Conservation (phyloP, 768 basidiomycete genomes). For the Strobilomyces confusus region DNA sequence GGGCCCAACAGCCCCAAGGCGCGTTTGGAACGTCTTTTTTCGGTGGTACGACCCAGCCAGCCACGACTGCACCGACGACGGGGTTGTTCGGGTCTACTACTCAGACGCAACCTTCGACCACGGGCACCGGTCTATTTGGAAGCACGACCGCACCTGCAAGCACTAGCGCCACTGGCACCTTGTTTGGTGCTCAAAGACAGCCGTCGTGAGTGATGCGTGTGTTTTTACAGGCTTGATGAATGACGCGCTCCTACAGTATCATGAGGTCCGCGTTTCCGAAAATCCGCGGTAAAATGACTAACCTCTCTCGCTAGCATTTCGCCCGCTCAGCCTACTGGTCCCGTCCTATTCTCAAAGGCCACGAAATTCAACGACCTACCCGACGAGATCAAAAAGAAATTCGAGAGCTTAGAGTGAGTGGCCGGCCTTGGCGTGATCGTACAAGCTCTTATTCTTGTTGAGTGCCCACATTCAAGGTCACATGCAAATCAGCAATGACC, state of each 20-base stretch:
- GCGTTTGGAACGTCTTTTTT: conserved; percentile 35
- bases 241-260: conserved; percentile 6
- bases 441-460: conserved; percentile 9
- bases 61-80: conserved; percentile 4
- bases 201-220: conserved; percentile 23
- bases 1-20: conserved; percentile 20
- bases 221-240: neutral
- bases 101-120: conserved; percentile 18
- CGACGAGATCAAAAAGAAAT: conserved; percentile 56
- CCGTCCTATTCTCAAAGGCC: conserved; percentile 37
- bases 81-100: conserved; percentile 18
- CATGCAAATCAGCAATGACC: conserved; percentile 74
- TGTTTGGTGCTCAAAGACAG: conserved; percentile 32
- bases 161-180: conserved; percentile 2
- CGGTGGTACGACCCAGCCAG: conserved; percentile 14
- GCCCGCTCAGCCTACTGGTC: conserved; percentile 27
- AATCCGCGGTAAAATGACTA: neutral
- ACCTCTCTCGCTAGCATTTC: conserved; percentile 22
- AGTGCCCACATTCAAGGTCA: conserved; percentile 74
- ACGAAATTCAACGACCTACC: conserved; percentile 85
- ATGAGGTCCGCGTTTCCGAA: conserved; percentile 24
- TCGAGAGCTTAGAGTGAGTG: conserved; percentile 71
- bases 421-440: neutral
- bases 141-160: conserved; percentile 7
- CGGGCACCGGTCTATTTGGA: conserved; percentile 27